Percentiles rank a stretch among this genome's conserved stretches.
Evolutionary conservation across 768 basidiomycete genomes (phyloP).

Genomic region (Cystobasidium onofrii): DNA sequence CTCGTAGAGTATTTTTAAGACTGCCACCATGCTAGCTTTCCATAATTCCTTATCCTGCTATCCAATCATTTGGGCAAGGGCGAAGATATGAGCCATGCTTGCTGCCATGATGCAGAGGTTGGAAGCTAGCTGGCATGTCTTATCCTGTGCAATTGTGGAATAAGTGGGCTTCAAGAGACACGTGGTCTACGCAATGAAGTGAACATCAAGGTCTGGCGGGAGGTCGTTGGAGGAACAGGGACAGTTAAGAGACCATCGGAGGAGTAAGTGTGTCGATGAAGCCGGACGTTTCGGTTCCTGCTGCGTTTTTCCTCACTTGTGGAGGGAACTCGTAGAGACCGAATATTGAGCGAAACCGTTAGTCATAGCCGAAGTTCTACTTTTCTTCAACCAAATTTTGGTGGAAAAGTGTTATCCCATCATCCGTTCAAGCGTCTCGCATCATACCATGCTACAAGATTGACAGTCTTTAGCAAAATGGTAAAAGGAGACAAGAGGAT

Average conservation of each 20-base stretch:
- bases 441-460: not conserved
- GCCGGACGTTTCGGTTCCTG: conserved; percentile 10
- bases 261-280: conserved; percentile 17
- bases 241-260: not conserved
- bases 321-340: not conserved
- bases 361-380: conserved; percentile 3
- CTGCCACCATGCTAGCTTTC: not conserved
- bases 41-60: conserved; percentile 12
- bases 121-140: not conserved
- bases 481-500: not conserved
- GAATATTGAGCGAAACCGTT: conserved; percentile 17
- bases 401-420: not conserved
- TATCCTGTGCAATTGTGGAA: not conserved
- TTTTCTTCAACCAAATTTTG: not conserved
- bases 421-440: not conserved
- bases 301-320: not conserved
- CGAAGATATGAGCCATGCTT: conserved; percentile 7
- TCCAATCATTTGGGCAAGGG: not conserved
- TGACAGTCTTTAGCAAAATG: not conserved
- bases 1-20: not conserved
- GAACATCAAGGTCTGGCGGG: not conserved
- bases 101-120: not conserved
- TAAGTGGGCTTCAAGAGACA: not conserved
- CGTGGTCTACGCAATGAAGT: not conserved
- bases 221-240: not conserved